Conservation (phyloP, 106 monocot species). For the Amphibolis antarctica region DNA sequence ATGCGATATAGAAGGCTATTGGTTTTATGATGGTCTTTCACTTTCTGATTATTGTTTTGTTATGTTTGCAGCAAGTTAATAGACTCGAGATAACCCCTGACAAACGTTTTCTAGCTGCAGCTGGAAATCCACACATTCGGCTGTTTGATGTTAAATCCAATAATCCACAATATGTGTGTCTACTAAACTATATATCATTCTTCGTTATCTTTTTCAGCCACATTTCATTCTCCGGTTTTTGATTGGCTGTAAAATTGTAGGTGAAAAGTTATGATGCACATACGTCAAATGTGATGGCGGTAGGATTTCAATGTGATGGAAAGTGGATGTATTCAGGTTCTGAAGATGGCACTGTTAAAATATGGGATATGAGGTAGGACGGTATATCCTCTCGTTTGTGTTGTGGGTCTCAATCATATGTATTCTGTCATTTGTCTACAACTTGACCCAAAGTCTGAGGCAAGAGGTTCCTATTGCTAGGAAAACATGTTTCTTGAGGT, state of each 20-base stretch:
- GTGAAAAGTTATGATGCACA: conserved; percentile 70
- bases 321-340: conserved; percentile 99
- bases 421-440: too few species aligned
- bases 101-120: conserved; percentile 75
- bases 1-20: background rate
- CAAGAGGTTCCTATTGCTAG: too few species aligned
- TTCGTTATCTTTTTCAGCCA: background rate
- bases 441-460: too few species aligned
- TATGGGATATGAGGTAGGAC: conserved; percentile 89
- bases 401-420: too few species aligned
- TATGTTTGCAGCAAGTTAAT: conserved; percentile 73
- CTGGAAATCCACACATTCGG: conserved; percentile 95
- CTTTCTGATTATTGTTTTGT: background rate
- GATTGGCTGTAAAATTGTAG: background rate
- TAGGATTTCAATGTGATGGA: conserved; percentile 95
- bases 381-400: background rate
- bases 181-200: background rate
- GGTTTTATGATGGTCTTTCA: background rate
- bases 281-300: conserved; percentile 91
- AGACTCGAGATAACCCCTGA: conserved; percentile 87
- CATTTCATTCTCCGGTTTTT: background rate
- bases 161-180: conserved; percentile 64
- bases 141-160: conserved; percentile 97
- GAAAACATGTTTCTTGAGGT: too few species aligned
- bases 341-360: conserved; percentile 95